A percentile compares a stretch with the other conserved stretches of the same genome.
Conservation (phyloP, 768 basidiomycete genomes). For the Naganishia friedmannii region DNA sequence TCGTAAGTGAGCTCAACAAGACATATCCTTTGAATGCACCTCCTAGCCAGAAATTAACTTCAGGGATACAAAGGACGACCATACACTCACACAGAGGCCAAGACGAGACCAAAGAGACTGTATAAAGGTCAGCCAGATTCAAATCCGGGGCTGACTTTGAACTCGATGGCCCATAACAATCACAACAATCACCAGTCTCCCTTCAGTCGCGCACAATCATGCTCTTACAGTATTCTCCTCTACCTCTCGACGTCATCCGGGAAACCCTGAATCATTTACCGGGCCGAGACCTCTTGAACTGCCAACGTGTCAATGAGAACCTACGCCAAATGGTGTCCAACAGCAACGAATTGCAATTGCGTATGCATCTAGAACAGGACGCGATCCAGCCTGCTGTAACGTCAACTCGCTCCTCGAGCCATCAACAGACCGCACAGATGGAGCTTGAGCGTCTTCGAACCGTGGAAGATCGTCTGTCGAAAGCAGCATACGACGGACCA, state of each 20-base stretch:
- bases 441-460: conserved; percentile 1
- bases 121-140: not conserved
- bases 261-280: conserved; percentile 9
- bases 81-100: not conserved
- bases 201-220: not conserved
- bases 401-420: too few relatives aligned
- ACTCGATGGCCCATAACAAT: too few relatives aligned
- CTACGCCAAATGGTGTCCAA: not conserved
- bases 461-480: not conserved
- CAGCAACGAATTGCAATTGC: conserved; percentile 6
- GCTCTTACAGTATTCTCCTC: not conserved
- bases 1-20: not conserved
- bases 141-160: not conserved
- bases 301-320: not conserved
- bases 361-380: conserved; percentile 12
- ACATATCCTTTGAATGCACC: not conserved
- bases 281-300: conserved; percentile 3
- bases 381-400: not conserved
- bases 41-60: not conserved
- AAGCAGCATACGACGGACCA: not conserved
- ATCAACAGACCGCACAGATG: not conserved
- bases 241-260: conserved; percentile 11
- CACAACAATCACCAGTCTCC: not conserved
- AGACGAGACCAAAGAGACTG: not conserved
- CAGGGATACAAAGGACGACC: not conserved